Evolutionary conservation across 176 grass and related monocot genomes (phyloP), one percentile per base, ranked within the genome.

Genomic region (Triticum monococcum): DNA sequence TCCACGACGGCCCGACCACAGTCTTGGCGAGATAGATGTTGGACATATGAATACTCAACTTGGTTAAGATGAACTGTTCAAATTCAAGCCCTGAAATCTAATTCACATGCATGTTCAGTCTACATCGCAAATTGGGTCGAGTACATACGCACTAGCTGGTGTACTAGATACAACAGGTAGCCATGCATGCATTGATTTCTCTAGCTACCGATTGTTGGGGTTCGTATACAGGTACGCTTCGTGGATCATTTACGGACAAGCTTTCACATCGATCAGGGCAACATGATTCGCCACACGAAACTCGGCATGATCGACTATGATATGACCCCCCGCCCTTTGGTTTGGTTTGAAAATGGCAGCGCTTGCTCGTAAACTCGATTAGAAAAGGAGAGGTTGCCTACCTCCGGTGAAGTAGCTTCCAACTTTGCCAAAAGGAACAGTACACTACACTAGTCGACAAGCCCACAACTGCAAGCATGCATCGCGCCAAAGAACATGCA

Each of bases 371-470:
- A 41, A 6, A 61, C 69, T 76, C 23, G 85, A 76, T 77, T 4
- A 30, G 86, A 91, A 48, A 88, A 85, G 8, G 89, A 88, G 68
- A 32, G 50, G 4, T 2, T 4, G 70, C 86, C 89, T 85, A 88
- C 85, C 89, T 85, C 68, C 30, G 69, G 77, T 70, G 81, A 76
- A 31, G 88, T 81, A 81, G 81, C 86, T 88, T 88, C 30, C 68
- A 88, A 80, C 77, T 64, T 87, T 20, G 62, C 62, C 85, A 81
- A 87, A 91, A 63, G 38, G 46, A 84, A 28, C 68, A 74, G 75
- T 60, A 87, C 68, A 75, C 28, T 33, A 33, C 32, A 33, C 32
- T 33, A 33, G 16, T 56, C 5, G 81, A 87, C 76, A 75, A 61
- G 75, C 5, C 18, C 24, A 31, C 43, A n/a, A 6, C 8, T 22